These are phyloP conservation scores for Rhynchosporium agropyri DNA, from an alignment of 2,329 filamentous ascomycete species.

Conservation along the genomic window DNA sequence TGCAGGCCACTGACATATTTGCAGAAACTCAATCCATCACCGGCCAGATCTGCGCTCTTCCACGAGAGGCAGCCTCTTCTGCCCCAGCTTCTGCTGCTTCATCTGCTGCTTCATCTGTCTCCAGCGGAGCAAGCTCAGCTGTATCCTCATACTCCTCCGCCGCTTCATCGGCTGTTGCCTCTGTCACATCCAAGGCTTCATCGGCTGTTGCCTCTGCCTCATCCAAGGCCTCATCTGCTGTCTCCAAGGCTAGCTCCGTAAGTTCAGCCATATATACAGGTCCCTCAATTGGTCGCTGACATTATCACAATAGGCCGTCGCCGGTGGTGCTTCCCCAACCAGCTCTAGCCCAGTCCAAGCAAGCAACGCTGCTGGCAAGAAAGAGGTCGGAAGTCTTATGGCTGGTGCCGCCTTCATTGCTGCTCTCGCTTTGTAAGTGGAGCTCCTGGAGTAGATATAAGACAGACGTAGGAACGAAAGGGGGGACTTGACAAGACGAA, in stretches of 20 bases:
- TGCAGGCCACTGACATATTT: constrained; percentile 4
- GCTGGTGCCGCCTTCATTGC: constrained; percentile 31
- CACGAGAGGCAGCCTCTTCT: not conserved
- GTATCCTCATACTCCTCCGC: not conserved
- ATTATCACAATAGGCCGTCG: not conserved
- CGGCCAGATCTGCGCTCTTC: constrained; percentile 29
- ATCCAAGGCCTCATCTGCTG: constrained; percentile 19
- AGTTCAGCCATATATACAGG: not conserved
- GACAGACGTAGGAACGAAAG: no score
- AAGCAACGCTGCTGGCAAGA: constrained; percentile 18
- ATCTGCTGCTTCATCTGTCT: constrained; percentile 7
- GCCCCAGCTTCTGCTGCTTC: constrained; percentile 11
- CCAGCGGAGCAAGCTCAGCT: constrained; percentile 7
- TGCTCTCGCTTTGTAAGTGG: constrained; percentile 32
- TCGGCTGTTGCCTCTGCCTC: not conserved
- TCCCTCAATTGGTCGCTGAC: not conserved
- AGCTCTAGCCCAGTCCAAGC: constrained; percentile 12
- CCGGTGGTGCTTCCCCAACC: not conserved
- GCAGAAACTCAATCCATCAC: constrained; percentile 27
- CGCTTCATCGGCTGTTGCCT: not conserved
- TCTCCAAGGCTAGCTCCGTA: constrained; percentile 10
- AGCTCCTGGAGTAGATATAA: not conserved
- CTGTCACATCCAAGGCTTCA: not conserved
- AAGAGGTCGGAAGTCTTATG: constrained; percentile 21
- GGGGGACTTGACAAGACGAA: not conserved